Percentiles rank a stretch among this genome's conserved stretches.
These are phyloP conservation scores for Neonectria neomacrospora DNA, from an alignment of 2,329 filamentous ascomycete species.

Conservation along the genomic window DNA sequence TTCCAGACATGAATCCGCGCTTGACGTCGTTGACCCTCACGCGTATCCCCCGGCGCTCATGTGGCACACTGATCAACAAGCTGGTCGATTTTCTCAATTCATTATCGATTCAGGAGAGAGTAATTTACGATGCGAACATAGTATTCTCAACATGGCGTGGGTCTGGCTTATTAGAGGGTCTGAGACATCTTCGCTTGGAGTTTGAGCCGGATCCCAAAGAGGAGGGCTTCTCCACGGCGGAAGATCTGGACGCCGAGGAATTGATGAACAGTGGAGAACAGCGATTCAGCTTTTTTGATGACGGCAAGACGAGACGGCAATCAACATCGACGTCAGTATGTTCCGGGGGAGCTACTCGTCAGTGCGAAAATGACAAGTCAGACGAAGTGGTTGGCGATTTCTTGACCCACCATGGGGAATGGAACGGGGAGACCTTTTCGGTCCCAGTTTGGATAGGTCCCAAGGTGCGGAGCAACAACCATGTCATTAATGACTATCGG, in stretches of 20 bases:
- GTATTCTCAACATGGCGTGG: slow-evolving; percentile 48
- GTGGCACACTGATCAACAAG: slow-evolving; percentile 60
- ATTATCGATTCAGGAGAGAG: slow-evolving; percentile 60
- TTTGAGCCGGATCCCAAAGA: slow-evolving; percentile 59
- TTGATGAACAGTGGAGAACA: slow-evolving; percentile 54
- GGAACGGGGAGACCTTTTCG: slow-evolving; percentile 43
- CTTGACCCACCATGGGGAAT: slow-evolving; percentile 39
- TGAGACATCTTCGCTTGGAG: slow-evolving; percentile 66
- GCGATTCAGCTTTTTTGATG: slow-evolving; percentile 60
- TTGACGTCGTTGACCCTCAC: slow-evolving; percentile 65
- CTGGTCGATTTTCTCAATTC: slow-evolving; percentile 60
- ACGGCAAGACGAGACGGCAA: slow-evolving; percentile 22
- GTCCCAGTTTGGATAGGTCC: slow-evolving; percentile 61
- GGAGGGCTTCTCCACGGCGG: slow-evolving; percentile 47
- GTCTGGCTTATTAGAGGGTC: slow-evolving; percentile 59
- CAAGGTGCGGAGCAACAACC: slow-evolving; percentile 45
- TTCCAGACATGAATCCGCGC: slow-evolving; percentile 67
- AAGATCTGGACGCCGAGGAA: slow-evolving; percentile 55
- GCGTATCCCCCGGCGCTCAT: slow-evolving; percentile 63
- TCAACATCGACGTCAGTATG: slow-evolving; percentile 24
- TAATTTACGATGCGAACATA: slow-evolving; percentile 50
- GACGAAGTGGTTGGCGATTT: slow-evolving; percentile 37
- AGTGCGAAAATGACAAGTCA: slow-evolving; percentile 7
- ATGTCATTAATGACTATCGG: slow-evolving; percentile 61
- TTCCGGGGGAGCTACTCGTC: slow-evolving; percentile 12